Evolutionary conservation across 768 basidiomycete genomes (phyloP), one percentile per base, ranked within the genome.

Genomic region (Panaeolus papilionaceus): DNA sequence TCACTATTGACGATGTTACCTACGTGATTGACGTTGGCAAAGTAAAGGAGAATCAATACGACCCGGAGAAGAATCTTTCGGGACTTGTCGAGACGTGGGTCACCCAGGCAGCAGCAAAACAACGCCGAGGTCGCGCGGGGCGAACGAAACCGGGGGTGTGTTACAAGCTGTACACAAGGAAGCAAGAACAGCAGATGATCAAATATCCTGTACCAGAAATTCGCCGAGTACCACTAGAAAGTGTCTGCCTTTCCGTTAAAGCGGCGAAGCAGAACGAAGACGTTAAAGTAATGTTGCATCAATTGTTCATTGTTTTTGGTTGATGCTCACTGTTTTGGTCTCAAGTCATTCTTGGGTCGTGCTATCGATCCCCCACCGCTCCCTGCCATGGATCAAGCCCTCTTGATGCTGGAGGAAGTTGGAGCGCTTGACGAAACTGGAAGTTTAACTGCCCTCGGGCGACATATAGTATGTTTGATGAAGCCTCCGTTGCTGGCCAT

Each of bases 81-180:
- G 81, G 84, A 62, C 79, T 98, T n/a, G 86, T 86, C 6, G 96
- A 98, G 74, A 85, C 84, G 42, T 94, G 92, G 89, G 84, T 92
- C 64, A 89, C 88, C 7, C 86, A 84, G 67, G 96, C 96, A 0
- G 91, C 92, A 3, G 92, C 91, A 2, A 83, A 87, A 68, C 96
- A 98, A 74, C 83, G 96, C 65, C 82, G 95, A 68, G 96, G 96
- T 67, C 88, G 96, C 73, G 96, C 96, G 1, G 96, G 96, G 26
- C 88, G 96, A 65, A 96, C 92, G 2, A 88, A 85, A 67, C 88
- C 91, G 0, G 94, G 93, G 0, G 76, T 87, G 65, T 98, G 95
- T 78, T 98, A 92, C 80, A 98, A 95, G 79, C 80, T 98, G 4
- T 98, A 92, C 76, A 95, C 93, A 0, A 83, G 86, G 62, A 85